Conservation (phyloP, 192 early-diverging fungal species). For the Ramicandelaber brevisporus region DNA sequence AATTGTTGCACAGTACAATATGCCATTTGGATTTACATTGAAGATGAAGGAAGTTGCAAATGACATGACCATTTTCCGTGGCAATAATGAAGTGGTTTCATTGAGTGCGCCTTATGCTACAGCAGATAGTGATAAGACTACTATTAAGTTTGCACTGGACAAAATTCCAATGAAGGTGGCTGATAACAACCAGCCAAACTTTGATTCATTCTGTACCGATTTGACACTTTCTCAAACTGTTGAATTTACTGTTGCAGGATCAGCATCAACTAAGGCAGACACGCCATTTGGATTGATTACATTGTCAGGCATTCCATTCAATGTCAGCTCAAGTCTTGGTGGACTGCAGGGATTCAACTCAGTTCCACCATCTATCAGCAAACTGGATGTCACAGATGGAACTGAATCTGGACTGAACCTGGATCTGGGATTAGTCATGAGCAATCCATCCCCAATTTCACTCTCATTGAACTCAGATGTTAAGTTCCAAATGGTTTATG, state of each 20-base stretch:
- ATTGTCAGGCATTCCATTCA: background rate
- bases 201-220: background rate
- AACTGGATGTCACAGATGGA: background rate
- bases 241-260: background rate
- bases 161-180: background rate
- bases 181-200: background rate
- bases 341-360: background rate
- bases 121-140: background rate
- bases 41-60: background rate
- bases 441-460: background rate
- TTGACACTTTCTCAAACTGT: background rate
- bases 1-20: background rate
- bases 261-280: background rate
- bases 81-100: background rate
- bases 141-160: background rate
- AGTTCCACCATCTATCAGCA: background rate
- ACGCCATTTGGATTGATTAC: background rate
- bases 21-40: background rate
- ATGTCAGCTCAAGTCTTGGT: background rate
- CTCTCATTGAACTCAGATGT: background rate
- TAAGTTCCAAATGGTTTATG: conserved; percentile 12
- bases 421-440: conserved; percentile 1
- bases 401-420: background rate
- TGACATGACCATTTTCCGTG: background rate
- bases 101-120: background rate